Base-by-base conservation (phyloP, 2,329 filamentous ascomycete genomes). In the Ophiostoma piceae region DNA sequence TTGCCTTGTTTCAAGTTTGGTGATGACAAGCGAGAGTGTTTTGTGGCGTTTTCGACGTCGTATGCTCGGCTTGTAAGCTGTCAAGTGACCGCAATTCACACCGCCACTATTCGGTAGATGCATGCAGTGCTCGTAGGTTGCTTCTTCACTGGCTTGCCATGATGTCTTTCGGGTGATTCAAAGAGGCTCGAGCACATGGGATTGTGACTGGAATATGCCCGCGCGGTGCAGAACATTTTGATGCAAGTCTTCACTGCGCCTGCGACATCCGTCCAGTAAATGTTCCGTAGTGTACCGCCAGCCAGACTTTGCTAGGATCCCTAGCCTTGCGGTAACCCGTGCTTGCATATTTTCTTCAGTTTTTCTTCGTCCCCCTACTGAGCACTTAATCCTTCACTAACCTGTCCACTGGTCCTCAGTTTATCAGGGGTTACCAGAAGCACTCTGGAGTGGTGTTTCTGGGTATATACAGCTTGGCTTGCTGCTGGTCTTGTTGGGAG, bases 401-500 rank as follows among this genome's bases (percentile, higher is more conserved):
- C 11, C 8, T 26, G 22, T 9, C 51, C 51, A 57, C 51, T 57
- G 51, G 22, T 12, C n/a, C 26, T 57, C 22, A 57, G 51, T n/a
- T 26, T 7, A 26, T 57, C 51, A 57, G 51, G 51, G 22, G 51
- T 12, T n/a, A 47, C 16, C 12, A 16, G 12, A 16, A 16, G 16
- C 41, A 43, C 35, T 8, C 41, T 43, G 41, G 41, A 43, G 12
- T 14, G 16, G 41, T 43, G 16, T n/a, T 47, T 19, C 19, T 47
- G 8, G 9, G 11, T 57, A 22, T 26, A 12, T 57, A 57, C 51
- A 57, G n/a, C 51, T 57, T 57, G 51, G 51, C 51, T 57, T 57
- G 22, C 51, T 62, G 60, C 16, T 22, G 60, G 60, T 64, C 60
- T 64, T 26, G 60, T 37, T 64, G 60, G 60, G 60, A 64, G 26